Percentiles rank a stretch among this genome's conserved stretches.
phyloP scores from a whole-genome alignment of 192 early-diverging fungal species.

The Coemansia sp. region DNA sequence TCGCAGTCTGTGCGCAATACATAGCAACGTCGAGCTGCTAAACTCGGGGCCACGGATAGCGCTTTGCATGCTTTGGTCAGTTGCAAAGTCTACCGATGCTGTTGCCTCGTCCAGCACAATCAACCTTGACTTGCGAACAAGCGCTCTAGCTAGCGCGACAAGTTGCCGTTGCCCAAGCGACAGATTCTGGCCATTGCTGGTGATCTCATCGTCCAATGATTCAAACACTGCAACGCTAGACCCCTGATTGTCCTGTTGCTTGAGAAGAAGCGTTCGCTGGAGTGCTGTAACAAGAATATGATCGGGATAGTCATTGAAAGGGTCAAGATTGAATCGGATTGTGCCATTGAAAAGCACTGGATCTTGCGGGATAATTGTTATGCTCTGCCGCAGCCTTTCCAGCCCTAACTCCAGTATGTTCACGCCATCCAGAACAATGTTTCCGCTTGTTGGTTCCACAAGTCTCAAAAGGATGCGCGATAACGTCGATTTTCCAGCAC shows the following conservation, averaged over 20 bases:
- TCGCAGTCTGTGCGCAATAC: constrained; percentile 84
- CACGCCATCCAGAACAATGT: constrained; percentile 72
- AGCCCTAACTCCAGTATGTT: constrained; percentile 71
- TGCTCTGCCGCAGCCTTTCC: constrained; percentile 67
- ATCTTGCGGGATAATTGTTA: constrained; percentile 89
- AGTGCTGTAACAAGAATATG: constrained; percentile 19
- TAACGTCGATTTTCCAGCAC: constrained; percentile 75
- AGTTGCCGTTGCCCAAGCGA: constrained; percentile 75
- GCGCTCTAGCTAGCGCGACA: constrained; percentile 70
- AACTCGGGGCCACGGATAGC: constrained; percentile 77
- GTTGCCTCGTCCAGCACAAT: constrained; percentile 88
- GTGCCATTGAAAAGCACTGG: constrained; percentile 74
- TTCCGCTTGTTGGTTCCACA: constrained; percentile 63
- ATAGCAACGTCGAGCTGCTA: constrained; percentile 69
- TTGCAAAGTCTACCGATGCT: constrained; percentile 79
- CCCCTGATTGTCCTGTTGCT: neutral
- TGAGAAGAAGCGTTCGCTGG: constrained; percentile 21
- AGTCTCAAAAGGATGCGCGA: constrained; percentile 70
- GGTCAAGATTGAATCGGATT: constrained; percentile 84
- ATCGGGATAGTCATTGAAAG: constrained; percentile 69
- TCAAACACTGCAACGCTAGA: constrained; percentile 33
- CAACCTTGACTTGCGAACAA: constrained; percentile 64
- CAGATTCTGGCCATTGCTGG: constrained; percentile 74
- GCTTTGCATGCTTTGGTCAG: constrained; percentile 79
- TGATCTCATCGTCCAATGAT: constrained; percentile 70